A percentile compares a stretch with the other conserved stretches of the same genome.
Conservation (phyloP, 805 yeast genomes). For the Nakazawaea ishiwadae region DNA sequence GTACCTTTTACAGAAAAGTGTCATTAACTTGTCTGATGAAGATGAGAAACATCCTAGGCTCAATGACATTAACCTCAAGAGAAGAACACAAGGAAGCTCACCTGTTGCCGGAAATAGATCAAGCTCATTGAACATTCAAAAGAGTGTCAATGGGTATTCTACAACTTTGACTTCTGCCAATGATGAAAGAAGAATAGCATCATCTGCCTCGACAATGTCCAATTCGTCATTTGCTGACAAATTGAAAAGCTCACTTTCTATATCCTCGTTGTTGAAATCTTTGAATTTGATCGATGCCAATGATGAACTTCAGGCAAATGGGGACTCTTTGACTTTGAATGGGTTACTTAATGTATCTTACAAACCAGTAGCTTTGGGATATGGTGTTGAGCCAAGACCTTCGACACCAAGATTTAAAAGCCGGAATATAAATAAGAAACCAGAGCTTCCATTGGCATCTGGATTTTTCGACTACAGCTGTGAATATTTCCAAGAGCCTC, state of each 20-base stretch:
- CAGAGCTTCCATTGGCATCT: constrained; percentile 51
- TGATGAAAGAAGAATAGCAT: constrained; percentile 16
- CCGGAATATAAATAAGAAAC: constrained; percentile 25
- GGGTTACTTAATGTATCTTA: constrained; percentile 1
- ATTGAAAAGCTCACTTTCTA: constrained; percentile 17
- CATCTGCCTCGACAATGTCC: constrained; percentile 19
- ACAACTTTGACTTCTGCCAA: constrained; percentile 1
- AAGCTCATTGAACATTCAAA: constrained; percentile 10
- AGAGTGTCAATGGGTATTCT: neutral
- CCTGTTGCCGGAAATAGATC: constrained; percentile 17
- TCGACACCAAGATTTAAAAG: constrained; percentile 48
- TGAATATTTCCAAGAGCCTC: constrained; percentile 96
- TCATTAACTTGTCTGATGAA: constrained; percentile 13
- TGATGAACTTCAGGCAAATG: constrained; percentile 16
- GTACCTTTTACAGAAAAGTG: constrained; percentile 48
- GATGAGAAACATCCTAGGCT: constrained; percentile 10
- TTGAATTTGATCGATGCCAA: constrained; percentile 20
- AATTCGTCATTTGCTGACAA: constrained; percentile 17
- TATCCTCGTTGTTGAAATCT: constrained; percentile 18
- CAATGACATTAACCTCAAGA: constrained; percentile 10
- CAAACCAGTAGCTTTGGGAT: constrained; percentile 13
- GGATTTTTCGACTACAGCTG: constrained; percentile 71
- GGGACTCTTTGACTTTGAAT: constrained; percentile 17
- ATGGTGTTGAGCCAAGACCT: constrained; percentile 47
- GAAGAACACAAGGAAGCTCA: constrained; percentile 15